phyloP scores from a whole-genome alignment of 352 stramenopile species.

The Phytophthora podocarpi region DNA sequence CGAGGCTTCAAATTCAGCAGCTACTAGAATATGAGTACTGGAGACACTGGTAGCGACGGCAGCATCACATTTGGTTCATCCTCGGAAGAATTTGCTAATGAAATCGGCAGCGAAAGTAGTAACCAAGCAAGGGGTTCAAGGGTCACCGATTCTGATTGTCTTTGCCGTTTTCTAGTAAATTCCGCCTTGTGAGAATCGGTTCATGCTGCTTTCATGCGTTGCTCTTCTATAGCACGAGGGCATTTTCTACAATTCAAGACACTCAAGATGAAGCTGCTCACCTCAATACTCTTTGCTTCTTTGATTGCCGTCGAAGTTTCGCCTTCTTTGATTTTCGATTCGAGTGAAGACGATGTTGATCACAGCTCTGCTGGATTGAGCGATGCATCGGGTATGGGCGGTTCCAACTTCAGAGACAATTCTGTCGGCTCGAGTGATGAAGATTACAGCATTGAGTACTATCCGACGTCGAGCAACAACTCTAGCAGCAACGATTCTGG shows the following conservation, averaged over 20 bases:
- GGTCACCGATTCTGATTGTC: not conserved
- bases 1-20: not conserved
- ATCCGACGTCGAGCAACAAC: not conserved
- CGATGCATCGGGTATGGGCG: not conserved
- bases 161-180: not conserved
- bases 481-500: not conserved
- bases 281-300: not conserved
- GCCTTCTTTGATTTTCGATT: no score
- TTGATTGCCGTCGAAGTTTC: not conserved
- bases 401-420: not conserved
- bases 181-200: no score
- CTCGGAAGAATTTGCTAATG: not conserved
- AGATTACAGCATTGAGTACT: not conserved
- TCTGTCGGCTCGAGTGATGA: not conserved
- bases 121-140: not conserved
- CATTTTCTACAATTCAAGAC: no score
- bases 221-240: no score
- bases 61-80: conserved; percentile 1
- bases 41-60: not conserved
- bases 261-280: conserved; percentile 1
- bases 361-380: not conserved
- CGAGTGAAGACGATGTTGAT: no score
- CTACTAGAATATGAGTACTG: not conserved
- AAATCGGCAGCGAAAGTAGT: not conserved
- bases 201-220: no score